Base-by-base conservation (phyloP, 1,284 basidiomycete genomes). In the Pascua guehoae region DNA sequence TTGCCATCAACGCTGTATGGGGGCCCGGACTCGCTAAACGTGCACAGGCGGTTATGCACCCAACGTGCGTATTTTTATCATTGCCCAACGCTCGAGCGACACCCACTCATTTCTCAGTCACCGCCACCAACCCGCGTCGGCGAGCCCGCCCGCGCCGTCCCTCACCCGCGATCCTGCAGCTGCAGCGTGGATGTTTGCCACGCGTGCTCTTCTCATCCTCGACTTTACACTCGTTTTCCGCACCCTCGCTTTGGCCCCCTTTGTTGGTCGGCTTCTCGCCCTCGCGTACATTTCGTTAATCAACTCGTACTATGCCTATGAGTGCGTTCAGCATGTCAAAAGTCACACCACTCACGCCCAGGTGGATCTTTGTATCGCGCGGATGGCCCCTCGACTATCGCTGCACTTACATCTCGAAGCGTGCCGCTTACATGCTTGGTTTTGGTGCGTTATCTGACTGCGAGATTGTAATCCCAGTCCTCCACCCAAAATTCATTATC, bases 1-100 rank as follows among this genome's bases (percentile, higher is more conserved):
- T 77, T 62, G 72, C 68, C 68, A 61, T 77, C 59, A 78, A 78
- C 58, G 72, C 73, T 53, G 66, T 66, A 15, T 77, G 75, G 75
- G 73, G 69, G 1, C 70, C 72, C 1, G 65, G 61, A 12, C 74
- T 78, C 4, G 74, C 76, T 1, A 56, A 64, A 16, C 58, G 76
- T 16, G 76, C 76, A 2, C 68, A 75, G 50, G 64, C 65, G 0
- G 58, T 75, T 15, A 62, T 73, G 12, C 73, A 76, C 58, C 75
- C 75, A 1, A 58, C 68, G 63, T 74, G 53, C 62, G 67, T 63
- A 11, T 15, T 11, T 12, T 14, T n/a, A 7, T 12, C 17, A 8
- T 24, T 41, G n/a, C 16, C 11, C 16, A 4, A 15, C 2, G 18
- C 8, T 15, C 2, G n/a, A 8, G 15, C 42, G 47, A 14, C 12